Evolutionary conservation across 768 basidiomycete species (phyloP).

Genomic region (Hydnomerulius pinastri): DNA sequence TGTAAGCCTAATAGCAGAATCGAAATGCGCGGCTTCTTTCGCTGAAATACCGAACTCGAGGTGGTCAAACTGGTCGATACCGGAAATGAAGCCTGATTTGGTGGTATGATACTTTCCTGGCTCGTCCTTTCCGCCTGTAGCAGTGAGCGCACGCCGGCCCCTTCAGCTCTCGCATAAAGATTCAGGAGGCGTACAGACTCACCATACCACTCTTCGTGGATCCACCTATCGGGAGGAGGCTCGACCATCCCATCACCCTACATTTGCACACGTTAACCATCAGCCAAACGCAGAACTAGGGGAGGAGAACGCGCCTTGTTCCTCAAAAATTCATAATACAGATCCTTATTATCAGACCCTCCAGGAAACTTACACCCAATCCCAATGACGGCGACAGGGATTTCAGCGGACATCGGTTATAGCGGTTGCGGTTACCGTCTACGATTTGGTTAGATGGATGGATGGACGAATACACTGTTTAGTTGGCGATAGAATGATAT

Average conservation of each 20-base stretch:
- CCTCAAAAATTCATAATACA: constrained; percentile 32
- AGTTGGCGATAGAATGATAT: background rate
- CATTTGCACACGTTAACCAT: background rate
- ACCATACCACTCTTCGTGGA: constrained; percentile 34
- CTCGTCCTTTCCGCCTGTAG: constrained; percentile 33
- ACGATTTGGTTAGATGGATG: background rate
- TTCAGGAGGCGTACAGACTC: background rate
- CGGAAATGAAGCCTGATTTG: constrained; percentile 32
- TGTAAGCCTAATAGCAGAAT: constrained; percentile 33
- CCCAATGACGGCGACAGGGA: constrained; percentile 31
- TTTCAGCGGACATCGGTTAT: constrained; percentile 28
- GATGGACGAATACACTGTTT: too few species aligned
- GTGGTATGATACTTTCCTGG: constrained; percentile 32
- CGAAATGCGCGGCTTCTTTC: constrained; percentile 32
- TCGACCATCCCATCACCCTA: constrained; percentile 33
- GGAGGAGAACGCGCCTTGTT: constrained; percentile 21
- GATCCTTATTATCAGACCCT: constrained; percentile 31
- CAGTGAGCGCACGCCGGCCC: too few species aligned
- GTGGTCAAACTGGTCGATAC: constrained; percentile 34
- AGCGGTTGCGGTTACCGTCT: constrained; percentile 3
- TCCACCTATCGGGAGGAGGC: constrained; percentile 31
- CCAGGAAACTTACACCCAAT: constrained; percentile 36
- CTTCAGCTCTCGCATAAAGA: too few species aligned
- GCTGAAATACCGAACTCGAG: constrained; percentile 36
- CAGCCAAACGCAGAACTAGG: background rate